Conservation (phyloP, 148 eudicot genomes). For the Camellia sinensis region DNA sequence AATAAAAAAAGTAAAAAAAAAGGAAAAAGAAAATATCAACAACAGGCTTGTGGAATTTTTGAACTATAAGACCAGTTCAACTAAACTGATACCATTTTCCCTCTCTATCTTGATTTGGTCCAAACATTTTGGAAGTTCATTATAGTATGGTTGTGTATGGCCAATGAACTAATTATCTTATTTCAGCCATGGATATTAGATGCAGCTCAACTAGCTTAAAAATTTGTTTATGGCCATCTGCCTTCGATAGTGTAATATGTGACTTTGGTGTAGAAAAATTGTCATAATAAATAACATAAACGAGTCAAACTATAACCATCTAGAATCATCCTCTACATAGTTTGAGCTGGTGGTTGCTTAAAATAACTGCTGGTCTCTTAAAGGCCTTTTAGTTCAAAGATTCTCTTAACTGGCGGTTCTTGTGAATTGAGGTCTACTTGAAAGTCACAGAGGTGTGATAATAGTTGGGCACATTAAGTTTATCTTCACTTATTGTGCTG, state of each 20-base stretch:
- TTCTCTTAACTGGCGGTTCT: background rate
- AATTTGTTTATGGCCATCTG: background rate
- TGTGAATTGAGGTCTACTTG: background rate
- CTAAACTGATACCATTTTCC: background rate
- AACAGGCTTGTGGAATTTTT: background rate
- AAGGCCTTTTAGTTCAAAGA: background rate
- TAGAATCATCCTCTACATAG: background rate
- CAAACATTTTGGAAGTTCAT: background rate
- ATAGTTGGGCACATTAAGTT: background rate
- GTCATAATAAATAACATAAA: background rate
- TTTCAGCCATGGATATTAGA: background rate
- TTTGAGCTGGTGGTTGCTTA: background rate
- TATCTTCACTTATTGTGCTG: background rate
- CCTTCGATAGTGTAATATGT: background rate
- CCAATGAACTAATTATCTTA: background rate
- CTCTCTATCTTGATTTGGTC: background rate
- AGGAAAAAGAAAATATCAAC: background rate
- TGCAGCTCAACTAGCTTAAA: background rate
- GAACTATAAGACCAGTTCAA: background rate
- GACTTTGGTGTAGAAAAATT: slow-evolving; percentile 2
- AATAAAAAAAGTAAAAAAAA: background rate
- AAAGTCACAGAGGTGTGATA: background rate
- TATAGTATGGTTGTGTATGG: background rate
- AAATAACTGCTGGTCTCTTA: background rate
- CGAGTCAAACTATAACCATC: background rate